Base-by-base conservation (phyloP, 805 yeast genomes). In the Cyberlindnera xishuangbannaensis region DNA sequence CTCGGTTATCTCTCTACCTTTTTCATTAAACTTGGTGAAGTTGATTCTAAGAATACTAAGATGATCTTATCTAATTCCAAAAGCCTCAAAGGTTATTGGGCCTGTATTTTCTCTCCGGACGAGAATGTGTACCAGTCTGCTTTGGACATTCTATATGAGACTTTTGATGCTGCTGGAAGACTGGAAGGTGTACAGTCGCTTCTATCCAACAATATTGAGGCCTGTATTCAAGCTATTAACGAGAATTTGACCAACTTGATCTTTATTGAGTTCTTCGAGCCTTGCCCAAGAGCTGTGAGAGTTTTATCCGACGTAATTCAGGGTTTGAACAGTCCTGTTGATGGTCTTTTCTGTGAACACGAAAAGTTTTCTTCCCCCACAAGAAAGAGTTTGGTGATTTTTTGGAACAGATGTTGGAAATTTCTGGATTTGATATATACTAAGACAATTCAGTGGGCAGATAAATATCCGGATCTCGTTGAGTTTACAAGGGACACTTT, bases 401-500 rank as follows among this genome's bases (percentile, higher is more conserved):
- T 78, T 36, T 92, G 97, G 97, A 61, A 60, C 10, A 44, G 59
- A 6, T 67, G 78, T 25, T 90, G 98, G 97, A 48, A 50, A 11
- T 81, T 85, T 41, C 58, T 90, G 37, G 72, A 73, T 28, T 69
- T 78, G 65, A 72, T 85, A 2, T 84, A 83, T 44, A 63, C 65
- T 26, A 69, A 73, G 35, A 84, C 94, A 1, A 60, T 83, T 11
- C 55, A 55, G 4, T 90, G 98, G 98, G 86, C 96, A 0, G 58
- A 67, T 2, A 58, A 61, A 23, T 79, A 76, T 46, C 63, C 67
- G 0, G 71, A 70, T 31, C 63, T 85, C 46, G 71, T 79, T 27
- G 95, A 87, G 36, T 88, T 86, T 46, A 83, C 96, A 3, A 72
- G 95, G 53, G 95, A 86, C 51, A 78, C 85, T 0, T 65, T 90